These are phyloP conservation scores for Solanum phureja DNA, from an alignment of 257 asterid genomes.

Conservation along the genomic window DNA sequence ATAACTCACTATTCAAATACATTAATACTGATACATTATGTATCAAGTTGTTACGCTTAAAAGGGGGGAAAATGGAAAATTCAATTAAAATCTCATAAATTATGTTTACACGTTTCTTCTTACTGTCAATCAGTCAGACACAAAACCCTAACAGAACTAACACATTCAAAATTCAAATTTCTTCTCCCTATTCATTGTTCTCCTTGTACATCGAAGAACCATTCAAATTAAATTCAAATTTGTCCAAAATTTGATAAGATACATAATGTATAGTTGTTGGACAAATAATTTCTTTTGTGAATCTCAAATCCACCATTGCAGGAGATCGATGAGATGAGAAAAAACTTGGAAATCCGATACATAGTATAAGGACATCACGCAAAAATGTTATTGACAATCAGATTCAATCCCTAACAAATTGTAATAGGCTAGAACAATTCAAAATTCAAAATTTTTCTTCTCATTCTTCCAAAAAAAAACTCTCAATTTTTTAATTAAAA, in stretches of 20 bases:
- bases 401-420: not conserved
- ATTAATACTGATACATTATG: not conserved
- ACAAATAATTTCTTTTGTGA: too few species aligned
- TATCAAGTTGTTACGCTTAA: not conserved
- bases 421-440: too few species aligned
- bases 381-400: not conserved
- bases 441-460: too few species aligned
- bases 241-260: too few species aligned
- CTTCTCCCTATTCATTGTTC: not conserved
- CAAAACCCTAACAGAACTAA: not conserved
- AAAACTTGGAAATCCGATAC: too few species aligned
- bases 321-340: not conserved
- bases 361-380: not conserved
- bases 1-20: too few species aligned
- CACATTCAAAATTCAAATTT: not conserved
- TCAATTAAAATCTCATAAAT: too few species aligned
- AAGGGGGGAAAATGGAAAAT: not conserved
- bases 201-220: not conserved
- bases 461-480: too few species aligned
- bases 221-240: too few species aligned
- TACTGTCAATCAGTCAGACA: not conserved
- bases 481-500: too few species aligned
- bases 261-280: too few species aligned
- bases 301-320: not conserved
- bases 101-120: not conserved